Evolutionary conservation across 2,329 filamentous ascomycete species (phyloP).

Genomic region (Ramularia collo-cygni): DNA sequence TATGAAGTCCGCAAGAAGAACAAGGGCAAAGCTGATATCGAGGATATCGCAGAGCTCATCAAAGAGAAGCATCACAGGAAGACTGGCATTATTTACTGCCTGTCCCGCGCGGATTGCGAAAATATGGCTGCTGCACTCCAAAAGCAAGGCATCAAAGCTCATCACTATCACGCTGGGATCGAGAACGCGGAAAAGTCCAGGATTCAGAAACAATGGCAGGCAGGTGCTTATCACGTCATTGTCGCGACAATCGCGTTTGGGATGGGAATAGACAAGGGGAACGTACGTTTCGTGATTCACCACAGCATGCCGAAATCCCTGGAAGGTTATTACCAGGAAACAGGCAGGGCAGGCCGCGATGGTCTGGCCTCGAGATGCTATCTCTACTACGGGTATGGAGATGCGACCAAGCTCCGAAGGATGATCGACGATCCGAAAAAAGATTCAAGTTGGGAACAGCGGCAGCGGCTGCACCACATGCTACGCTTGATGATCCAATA

Average conservation of each 20-base stretch:
- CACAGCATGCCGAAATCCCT: conserved; percentile 88
- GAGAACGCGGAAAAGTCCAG: conserved; percentile 58
- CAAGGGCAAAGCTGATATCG: conserved; percentile 49
- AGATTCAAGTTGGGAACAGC: conserved; percentile 70
- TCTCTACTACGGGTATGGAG: conserved; percentile 77
- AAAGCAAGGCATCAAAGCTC: conserved; percentile 60
- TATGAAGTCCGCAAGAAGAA: conserved; percentile 71
- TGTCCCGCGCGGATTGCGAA: conserved; percentile 79
- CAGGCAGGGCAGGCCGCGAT: conserved; percentile 87
- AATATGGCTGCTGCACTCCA: conserved; percentile 65
- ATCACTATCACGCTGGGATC: conserved; percentile 82
- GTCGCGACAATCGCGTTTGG: conserved; percentile 98
- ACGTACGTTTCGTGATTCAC: conserved; percentile 95
- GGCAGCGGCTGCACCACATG: conserved; percentile 78
- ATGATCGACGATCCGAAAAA: conserved; percentile 75
- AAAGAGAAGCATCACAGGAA: conserved; percentile 60
- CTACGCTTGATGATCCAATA: conserved; percentile 76
- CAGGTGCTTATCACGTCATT: conserved; percentile 72
- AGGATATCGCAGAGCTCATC: conserved; percentile 59
- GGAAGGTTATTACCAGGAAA: conserved; percentile 98
- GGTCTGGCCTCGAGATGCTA: conserved; percentile 82
- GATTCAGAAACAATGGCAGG: conserved; percentile 78
- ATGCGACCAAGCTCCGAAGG: conserved; percentile 64
- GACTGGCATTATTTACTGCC: conserved; percentile 87
- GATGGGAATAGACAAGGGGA: conserved; percentile 98